A percentile compares a stretch with the other conserved stretches of the same genome.
phyloP scores from a whole-genome alignment of 148 eudicot genomes.

The Talinum fruticosum region DNA sequence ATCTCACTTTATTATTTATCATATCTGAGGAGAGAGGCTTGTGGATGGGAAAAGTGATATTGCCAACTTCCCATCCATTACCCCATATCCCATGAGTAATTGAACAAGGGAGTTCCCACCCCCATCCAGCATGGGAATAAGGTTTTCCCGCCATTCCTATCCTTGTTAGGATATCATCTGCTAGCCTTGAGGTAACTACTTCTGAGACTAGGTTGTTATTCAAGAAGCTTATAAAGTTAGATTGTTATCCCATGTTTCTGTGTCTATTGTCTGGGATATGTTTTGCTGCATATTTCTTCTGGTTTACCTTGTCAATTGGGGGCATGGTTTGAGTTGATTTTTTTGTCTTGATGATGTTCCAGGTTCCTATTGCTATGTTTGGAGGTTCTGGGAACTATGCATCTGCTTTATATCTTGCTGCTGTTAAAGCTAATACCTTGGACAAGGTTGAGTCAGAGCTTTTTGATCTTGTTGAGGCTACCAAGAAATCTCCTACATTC shows the following conservation, averaged over 20 bases:
- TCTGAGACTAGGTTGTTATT: background rate
- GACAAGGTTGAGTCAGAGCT: constrained; percentile 83
- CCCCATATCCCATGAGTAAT: background rate
- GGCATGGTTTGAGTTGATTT: background rate
- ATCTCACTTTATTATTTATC: too few relatives aligned
- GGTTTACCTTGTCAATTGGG: background rate
- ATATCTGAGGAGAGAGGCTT: background rate
- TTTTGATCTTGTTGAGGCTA: constrained; percentile 54
- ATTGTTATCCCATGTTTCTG: background rate
- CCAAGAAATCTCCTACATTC: constrained; percentile 54
- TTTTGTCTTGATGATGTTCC: constrained; percentile 7
- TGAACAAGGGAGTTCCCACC: background rate
- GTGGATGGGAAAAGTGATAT: background rate
- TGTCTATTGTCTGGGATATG: background rate
- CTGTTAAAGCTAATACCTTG: constrained; percentile 58
- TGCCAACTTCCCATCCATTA: background rate
- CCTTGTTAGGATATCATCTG: background rate
- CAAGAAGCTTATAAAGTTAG: background rate
- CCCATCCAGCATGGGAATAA: background rate
- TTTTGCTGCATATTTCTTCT: background rate
- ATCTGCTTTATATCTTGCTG: constrained; percentile 72
- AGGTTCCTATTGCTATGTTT: constrained; percentile 83
- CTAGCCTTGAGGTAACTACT: background rate
- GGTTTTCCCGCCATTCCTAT: background rate
- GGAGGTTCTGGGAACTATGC: constrained; percentile 86